A percentile compares a stretch with the other conserved stretches of the same genome.
Evolutionary conservation across 495 filamentous ascomycete genomes (phyloP).

Genomic region (Trypethelium eluteriae): DNA sequence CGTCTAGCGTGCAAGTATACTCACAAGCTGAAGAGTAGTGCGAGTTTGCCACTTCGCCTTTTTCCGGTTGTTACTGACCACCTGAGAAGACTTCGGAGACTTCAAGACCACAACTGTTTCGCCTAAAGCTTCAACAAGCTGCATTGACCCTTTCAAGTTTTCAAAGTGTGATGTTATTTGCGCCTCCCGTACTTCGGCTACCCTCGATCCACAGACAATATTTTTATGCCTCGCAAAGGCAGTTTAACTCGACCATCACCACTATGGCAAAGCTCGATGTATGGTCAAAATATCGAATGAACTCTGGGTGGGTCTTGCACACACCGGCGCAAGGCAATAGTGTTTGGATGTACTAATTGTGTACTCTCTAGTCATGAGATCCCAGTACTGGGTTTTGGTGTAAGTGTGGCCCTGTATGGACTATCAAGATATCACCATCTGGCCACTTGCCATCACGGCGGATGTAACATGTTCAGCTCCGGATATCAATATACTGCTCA

Average conservation of each 20-base stretch:
- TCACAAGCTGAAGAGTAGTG: too few relatives aligned
- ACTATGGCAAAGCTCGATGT: conserved; percentile 53
- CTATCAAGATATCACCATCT: background rate
- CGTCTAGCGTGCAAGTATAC: too few relatives aligned
- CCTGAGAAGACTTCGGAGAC: too few relatives aligned
- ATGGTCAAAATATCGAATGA: conserved; percentile 58
- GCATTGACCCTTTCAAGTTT: background rate
- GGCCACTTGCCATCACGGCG: too few relatives aligned
- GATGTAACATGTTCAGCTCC: too few relatives aligned
- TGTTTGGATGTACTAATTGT: background rate
- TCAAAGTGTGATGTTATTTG: background rate
- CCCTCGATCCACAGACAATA: background rate
- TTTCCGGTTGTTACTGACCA: too few relatives aligned
- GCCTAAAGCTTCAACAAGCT: background rate
- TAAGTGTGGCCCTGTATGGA: conserved; percentile 33
- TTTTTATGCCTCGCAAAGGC: background rate
- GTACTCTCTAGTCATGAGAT: conserved; percentile 45
- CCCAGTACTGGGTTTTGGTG: conserved; percentile 64
- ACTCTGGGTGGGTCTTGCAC: conserved; percentile 50
- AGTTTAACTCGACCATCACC: conserved; percentile 5
- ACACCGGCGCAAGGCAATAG: background rate
- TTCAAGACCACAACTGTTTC: too few relatives aligned
- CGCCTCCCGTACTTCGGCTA: background rate
- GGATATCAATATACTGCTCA: too few relatives aligned
- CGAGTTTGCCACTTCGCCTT: too few relatives aligned